phyloP scores from a whole-genome alignment of 2,329 filamentous ascomycete genomes.

The Venturia oleaginea region DNA sequence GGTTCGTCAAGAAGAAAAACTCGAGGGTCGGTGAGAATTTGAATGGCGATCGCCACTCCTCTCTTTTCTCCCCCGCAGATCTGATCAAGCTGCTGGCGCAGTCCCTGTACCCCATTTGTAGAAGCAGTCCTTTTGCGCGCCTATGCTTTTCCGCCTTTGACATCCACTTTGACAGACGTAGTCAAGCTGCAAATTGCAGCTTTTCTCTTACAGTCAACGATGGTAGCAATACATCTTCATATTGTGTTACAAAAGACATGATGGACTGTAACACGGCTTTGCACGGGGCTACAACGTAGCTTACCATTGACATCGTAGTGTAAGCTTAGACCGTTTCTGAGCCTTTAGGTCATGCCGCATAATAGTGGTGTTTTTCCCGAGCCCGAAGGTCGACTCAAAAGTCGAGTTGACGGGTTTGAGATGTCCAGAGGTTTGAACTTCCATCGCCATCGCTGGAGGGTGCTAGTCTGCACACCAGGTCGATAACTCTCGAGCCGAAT shows the following conservation, averaged over 20 bases:
- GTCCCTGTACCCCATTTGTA: constrained; percentile 70
- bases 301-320: constrained; percentile 53
- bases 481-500: constrained; percentile 57
- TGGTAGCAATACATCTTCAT: constrained; percentile 65
- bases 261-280: constrained; percentile 61
- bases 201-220: constrained; percentile 70
- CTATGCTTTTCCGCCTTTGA: constrained; percentile 55
- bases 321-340: constrained; percentile 53
- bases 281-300: constrained; percentile 57
- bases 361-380: constrained; percentile 68
- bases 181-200: constrained; percentile 56
- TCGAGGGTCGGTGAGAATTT: constrained; percentile 66
- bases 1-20: constrained; percentile 69
- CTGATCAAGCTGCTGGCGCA: constrained; percentile 69
- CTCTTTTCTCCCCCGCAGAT: constrained; percentile 71
- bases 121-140: constrained; percentile 60
- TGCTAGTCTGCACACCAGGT: constrained; percentile 55
- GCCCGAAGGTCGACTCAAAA: constrained; percentile 74
- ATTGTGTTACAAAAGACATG: constrained; percentile 69
- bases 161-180: constrained; percentile 64
- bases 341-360: constrained; percentile 61
- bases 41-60: constrained; percentile 67
- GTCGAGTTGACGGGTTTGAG: no score
- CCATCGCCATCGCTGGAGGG: constrained; percentile 35
- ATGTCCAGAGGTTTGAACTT: constrained; percentile 36